Evolutionary conservation across 2,329 filamentous ascomycete genomes (phyloP), one percentile per base, ranked within the genome.

Genomic region (Talaromyces sp.): DNA sequence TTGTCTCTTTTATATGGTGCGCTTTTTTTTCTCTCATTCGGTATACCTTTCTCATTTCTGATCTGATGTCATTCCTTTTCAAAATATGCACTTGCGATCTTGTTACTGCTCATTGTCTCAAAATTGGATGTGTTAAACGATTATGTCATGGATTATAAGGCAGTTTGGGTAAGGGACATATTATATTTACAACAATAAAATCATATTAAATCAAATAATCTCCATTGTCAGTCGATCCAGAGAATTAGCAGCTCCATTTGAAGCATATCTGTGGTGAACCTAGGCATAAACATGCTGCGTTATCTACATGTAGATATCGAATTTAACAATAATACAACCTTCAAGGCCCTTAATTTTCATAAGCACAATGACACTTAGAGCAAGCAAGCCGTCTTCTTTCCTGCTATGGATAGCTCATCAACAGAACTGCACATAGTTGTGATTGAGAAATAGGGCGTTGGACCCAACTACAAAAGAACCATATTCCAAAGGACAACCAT

Each of bases 121-220:
- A 37, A 14, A 56, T 56, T 56, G 52, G 37, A 56, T 39, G 52
- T 39, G 33, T 56, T 37, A 10, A 22, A 56, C 2, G 50, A 6
- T n/a, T n/a, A 56, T 56, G 8, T 56, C 52, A 56, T 56, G 33
- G n/a, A 24, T 56, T 61, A 39, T 54, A 31, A 19, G 24, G 35
- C 22, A 31, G 16, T 54, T 41, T 54, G 4, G 35, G 60, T 62
- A 62, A 7, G 14, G 47, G 50, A 58, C 16, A 58, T n/a, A 58
- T 63, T 58, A 63, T 63, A 58, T 56, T 54, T 56, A 19, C 16
- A 39, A 11, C 16, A 16, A 56, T 54, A 35, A 48, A 24, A 16
- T 48, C 10, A 10, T 22, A 22, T 22, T 0, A 31, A 6, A 31
- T 31, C 27, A 31, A 31, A 31, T 6, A 1, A 43, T 43, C n/a